Percentiles rank a stretch among this genome's conserved stretches.
Evolutionary conservation across 345 rosid species (phyloP).

Genomic region (Dipteronia dyeriana): DNA sequence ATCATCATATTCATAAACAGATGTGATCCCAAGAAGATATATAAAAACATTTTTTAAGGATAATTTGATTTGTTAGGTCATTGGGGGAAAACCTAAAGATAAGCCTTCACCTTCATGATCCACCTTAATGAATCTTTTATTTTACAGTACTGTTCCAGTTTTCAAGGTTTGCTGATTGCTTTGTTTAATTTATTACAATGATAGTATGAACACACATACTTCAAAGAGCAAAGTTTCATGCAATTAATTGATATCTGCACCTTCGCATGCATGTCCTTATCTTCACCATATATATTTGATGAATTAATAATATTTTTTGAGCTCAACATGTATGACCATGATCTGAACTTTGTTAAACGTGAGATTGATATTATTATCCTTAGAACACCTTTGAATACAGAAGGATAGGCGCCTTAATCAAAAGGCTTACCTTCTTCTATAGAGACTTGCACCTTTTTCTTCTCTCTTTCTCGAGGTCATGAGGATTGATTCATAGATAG

Average conservation of each 20-base stretch:
- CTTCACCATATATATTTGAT: not conserved
- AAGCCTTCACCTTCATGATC: not conserved
- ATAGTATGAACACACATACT: constrained; percentile 10
- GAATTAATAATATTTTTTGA: not conserved
- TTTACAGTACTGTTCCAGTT: constrained; percentile 1
- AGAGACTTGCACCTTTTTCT: not conserved
- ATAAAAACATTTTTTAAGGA: not conserved
- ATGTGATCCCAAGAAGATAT: constrained; percentile 20
- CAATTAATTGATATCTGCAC: not conserved
- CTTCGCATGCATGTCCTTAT: not conserved
- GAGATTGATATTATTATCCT: constrained; percentile 7
- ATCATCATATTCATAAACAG: constrained; percentile 1
- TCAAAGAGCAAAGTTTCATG: not conserved
- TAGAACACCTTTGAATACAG: not conserved
- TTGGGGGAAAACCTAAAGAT: not conserved
- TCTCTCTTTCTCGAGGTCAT: not conserved
- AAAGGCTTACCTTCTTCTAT: not conserved
- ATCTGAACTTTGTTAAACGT: not conserved
- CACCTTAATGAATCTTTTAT: constrained; percentile 2
- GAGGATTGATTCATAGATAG: not conserved
- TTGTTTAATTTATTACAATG: not conserved
- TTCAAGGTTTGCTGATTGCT: constrained; percentile 5
- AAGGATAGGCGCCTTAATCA: constrained; percentile 1
- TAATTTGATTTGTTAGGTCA: not conserved
- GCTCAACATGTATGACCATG: constrained; percentile 4